A percentile compares a stretch with the other conserved stretches of the same genome.
Evolutionary conservation across 306 rosid genomes (phyloP).

Genomic region (Prunus kanzakura): DNA sequence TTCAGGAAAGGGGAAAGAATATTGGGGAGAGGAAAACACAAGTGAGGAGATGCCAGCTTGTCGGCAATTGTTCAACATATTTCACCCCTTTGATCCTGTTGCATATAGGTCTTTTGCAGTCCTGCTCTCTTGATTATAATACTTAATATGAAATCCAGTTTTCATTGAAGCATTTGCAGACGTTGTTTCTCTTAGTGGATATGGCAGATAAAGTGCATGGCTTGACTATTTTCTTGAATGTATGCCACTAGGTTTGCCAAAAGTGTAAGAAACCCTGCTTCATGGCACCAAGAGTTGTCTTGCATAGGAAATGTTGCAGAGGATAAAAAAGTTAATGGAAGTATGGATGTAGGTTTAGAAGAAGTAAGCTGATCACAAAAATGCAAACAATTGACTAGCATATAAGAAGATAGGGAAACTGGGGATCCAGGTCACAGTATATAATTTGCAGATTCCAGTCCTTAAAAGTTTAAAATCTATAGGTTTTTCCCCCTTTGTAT

Average conservation of each 20-base stretch:
- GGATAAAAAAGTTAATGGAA: no score
- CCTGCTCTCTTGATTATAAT: slow-evolving; percentile 10
- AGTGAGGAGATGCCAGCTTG: slow-evolving; percentile 94
- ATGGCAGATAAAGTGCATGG: neutral
- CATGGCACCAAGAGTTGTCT: no score
- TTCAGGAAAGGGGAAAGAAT: slow-evolving; percentile 82
- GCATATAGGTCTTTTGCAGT: slow-evolving; percentile 73
- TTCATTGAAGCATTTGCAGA: neutral
- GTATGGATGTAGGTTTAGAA: no score
- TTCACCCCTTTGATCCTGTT: slow-evolving; percentile 98
- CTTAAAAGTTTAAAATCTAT: no score
- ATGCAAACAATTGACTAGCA: no score
- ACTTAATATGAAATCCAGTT: slow-evolving; percentile 6
- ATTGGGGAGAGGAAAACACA: slow-evolving; percentile 85
- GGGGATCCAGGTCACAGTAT: no score
- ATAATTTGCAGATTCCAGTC: no score
- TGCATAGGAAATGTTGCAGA: no score
- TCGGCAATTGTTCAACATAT: slow-evolving; percentile 89
- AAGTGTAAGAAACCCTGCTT: neutral
- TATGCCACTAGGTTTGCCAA: neutral
- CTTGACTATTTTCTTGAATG: neutral
- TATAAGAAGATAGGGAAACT: no score
- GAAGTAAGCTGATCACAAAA: no score
- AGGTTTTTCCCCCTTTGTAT: no score
- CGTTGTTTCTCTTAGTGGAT: neutral